Evolutionary conservation across 768 basidiomycete genomes (phyloP).

Genomic region (Clavaria fumosa): DNA sequence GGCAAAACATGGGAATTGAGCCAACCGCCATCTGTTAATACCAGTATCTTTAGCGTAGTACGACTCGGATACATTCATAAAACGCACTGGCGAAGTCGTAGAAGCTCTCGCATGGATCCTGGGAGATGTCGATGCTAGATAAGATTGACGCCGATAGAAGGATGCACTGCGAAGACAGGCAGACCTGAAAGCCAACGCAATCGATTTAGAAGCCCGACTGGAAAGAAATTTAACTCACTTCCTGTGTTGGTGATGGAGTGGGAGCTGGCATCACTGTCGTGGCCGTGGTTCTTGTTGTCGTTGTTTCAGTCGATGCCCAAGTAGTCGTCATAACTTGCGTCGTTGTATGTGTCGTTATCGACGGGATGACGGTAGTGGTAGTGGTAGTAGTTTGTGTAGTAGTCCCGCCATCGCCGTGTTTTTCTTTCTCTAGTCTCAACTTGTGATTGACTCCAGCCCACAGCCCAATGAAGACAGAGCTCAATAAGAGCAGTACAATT

Average conservation of each 20-base stretch:
- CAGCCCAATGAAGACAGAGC: conserved; percentile 79
- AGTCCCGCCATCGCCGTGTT: conserved; percentile 21
- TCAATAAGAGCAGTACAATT: conserved; percentile 65
- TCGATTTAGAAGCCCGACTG: too few species aligned
- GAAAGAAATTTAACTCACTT: too few species aligned
- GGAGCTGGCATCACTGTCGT: conserved; percentile 34
- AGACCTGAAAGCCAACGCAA: conserved; percentile 33
- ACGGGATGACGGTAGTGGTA: conserved; percentile 24
- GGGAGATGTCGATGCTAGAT: conserved; percentile 57
- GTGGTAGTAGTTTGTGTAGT: conserved; percentile 25
- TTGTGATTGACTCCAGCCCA: conserved; percentile 83
- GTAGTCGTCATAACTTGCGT: too few species aligned
- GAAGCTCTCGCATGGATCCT: conserved; percentile 93
- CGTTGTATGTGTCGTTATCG: conserved; percentile 9
- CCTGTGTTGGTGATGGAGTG: conserved; percentile 39
- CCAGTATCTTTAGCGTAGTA: neutral
- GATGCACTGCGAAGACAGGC: conserved; percentile 69
- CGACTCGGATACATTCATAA: conserved; percentile 6
- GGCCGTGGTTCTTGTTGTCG: too few species aligned
- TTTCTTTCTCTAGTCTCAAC: conserved; percentile 33
- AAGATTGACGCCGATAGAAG: conserved; percentile 71
- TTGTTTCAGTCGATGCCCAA: too few species aligned
- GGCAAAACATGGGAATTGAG: conserved; percentile 69
- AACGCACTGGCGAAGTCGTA: conserved; percentile 73
- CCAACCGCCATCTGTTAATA: conserved; percentile 70